Base-by-base conservation (phyloP, 441 rosid species). In the Viola pubescens region DNA sequence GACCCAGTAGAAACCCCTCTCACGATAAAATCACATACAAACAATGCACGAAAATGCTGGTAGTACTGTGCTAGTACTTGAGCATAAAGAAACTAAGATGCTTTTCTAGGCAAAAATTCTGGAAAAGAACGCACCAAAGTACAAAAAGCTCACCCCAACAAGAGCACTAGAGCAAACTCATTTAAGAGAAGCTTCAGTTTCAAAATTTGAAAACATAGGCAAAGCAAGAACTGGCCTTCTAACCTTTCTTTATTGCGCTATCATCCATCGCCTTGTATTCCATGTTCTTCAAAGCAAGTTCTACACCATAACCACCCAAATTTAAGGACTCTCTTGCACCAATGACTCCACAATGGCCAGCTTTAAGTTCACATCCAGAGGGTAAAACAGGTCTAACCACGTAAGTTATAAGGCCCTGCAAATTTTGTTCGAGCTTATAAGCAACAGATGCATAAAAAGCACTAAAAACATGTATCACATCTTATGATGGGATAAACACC, bases 251-350 rank as follows among this genome's bases (percentile, higher is more conserved):
- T 72, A 95, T 72, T 9, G 89, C 75, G 77, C 86, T 87, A 72
- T 95, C 99, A 80, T 95, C 99, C 85, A 95, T 91, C 40, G 98
- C 99, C 73, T 95, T 91, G 69, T 95, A 95, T 75, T 95, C 97
- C 98, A 95, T 95, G 77, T 91, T 95, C 84, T 95, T 95, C 80
- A 95, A 59, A 64, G 99, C 99, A 77, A 95, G 99, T 77, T 95
- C 99, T 43, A 91, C 97, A 46, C 99, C 98, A 78, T 91, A 95
- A 64, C 99, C 99, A 68, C 94, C 99, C 79, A 91, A 83, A 75
- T 79, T 83, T 73, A 87, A 82, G 70, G 79, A 70, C 68, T 83
- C 95, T 59, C 69, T 79, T 12, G 89, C 76, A 56, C 99, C 98
- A 73, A 89, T 70, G 72, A 95, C 94, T 75, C 88, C 96, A 68